Conservation (phyloP, 2,329 filamentous ascomycete genomes). For the Chalara sp. region DNA sequence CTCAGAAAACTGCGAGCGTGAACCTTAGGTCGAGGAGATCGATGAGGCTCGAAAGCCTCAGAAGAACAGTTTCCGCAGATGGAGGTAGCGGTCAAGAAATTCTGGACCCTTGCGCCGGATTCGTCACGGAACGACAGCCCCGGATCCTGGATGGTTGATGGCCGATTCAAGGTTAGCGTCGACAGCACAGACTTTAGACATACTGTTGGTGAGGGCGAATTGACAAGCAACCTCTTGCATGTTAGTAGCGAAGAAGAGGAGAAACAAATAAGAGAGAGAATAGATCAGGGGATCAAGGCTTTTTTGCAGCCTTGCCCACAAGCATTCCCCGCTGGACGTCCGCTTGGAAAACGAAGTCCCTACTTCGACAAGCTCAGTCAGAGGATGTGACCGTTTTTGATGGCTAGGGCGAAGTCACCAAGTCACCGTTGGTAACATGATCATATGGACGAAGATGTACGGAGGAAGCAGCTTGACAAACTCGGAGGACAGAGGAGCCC, state of each 20-base stretch:
- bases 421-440: no score
- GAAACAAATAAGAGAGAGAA: constrained; percentile 5
- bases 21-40: no score
- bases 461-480: no score
- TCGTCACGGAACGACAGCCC: constrained; percentile 9
- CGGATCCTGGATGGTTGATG: constrained; percentile 10
- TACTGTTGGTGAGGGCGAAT: constrained; percentile 11
- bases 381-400: no score
- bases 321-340: constrained; percentile 9
- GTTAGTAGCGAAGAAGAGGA: constrained; percentile 4
- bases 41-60: constrained; percentile 2
- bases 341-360: constrained; percentile 9
- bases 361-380: no score
- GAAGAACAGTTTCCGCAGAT: constrained; percentile 2
- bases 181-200: constrained; percentile 12
- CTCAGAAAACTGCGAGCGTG: no score
- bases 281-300: constrained; percentile 9
- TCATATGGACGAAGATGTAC: no score
- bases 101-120: constrained; percentile 9
- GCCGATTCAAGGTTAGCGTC: constrained; percentile 9
- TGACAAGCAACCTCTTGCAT: constrained; percentile 6
- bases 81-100: constrained; percentile 7
- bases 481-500: no score
- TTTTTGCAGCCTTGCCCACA: constrained; percentile 9
- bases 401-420: no score